These are phyloP conservation scores for Funneliformis caledonium DNA, from an alignment of 371 early-diverging fungal species.

Conservation along the genomic window DNA sequence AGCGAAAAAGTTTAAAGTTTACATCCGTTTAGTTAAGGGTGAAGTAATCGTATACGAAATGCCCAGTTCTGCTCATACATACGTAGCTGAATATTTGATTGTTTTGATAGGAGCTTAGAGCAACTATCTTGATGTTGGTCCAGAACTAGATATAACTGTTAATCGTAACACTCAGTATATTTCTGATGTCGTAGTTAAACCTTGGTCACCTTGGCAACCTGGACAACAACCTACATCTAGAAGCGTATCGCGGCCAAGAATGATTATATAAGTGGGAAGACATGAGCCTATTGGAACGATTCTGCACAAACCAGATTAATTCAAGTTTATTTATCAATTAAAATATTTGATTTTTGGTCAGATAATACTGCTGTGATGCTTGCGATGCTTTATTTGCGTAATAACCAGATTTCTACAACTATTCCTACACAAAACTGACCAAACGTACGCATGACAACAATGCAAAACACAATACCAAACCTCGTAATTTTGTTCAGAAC, in stretches of 20 bases:
- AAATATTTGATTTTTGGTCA: background rate
- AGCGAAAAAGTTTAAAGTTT: too few relatives aligned
- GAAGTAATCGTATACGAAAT: background rate
- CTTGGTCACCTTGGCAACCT: background rate
- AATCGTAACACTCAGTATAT: background rate
- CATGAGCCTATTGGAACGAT: background rate
- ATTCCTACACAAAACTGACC: background rate
- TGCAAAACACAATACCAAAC: conserved; percentile 5
- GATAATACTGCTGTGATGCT: background rate
- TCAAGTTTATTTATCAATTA: conserved; percentile 10
- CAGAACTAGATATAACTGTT: background rate
- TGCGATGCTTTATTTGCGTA: background rate
- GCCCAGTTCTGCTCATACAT: background rate
- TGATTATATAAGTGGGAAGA: conserved; percentile 4
- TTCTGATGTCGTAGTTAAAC: background rate
- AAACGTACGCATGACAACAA: background rate
- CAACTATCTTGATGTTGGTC: background rate
- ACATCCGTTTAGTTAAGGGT: background rate
- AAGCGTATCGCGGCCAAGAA: background rate
- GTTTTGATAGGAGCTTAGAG: background rate
- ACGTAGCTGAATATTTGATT: background rate
- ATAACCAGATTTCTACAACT: background rate
- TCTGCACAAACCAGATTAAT: background rate
- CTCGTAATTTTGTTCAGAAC: conserved; percentile 1
- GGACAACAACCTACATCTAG: background rate